These are phyloP conservation scores for Zygoascus biomembranicola DNA, from an alignment of 805 yeast species.

Conservation along the genomic window DNA sequence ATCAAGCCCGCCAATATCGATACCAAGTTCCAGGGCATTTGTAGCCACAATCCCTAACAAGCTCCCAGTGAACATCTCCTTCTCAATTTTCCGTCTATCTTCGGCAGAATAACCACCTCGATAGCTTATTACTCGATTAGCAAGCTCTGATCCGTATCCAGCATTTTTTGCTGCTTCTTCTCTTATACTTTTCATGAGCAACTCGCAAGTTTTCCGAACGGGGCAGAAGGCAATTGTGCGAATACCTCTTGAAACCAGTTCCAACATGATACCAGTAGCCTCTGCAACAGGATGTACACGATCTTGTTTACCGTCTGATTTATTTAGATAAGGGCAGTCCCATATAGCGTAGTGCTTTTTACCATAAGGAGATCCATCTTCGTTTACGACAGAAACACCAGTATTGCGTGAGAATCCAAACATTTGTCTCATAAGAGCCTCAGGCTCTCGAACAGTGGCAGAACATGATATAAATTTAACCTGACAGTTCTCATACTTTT, in stretches of 20 bases:
- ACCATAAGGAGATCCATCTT: constrained; percentile 90
- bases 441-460: constrained; percentile 79
- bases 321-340: constrained; percentile 70
- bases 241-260: constrained; percentile 53
- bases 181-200: constrained; percentile 76
- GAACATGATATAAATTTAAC: constrained; percentile 81
- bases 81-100: constrained; percentile 82
- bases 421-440: constrained; percentile 58
- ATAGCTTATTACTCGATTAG: constrained; percentile 65
- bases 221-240: constrained; percentile 88
- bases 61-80: constrained; percentile 82
- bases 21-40: constrained; percentile 90
- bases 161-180: constrained; percentile 38
- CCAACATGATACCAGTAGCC: constrained; percentile 65
- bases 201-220: constrained; percentile 77
- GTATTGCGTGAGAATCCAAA: constrained; percentile 45
- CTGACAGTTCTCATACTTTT: constrained; percentile 39
- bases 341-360: constrained; percentile 68
- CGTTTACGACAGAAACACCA: constrained; percentile 37
- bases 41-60: constrained; percentile 86
- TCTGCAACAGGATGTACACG: constrained; percentile 66
- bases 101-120: constrained; percentile 88
- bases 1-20: constrained; percentile 88
- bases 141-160: constrained; percentile 7
- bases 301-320: constrained; percentile 48